phyloP scores from a whole-genome alignment of 2,329 filamentous ascomycete genomes.

The Botryotinia globosa region DNA sequence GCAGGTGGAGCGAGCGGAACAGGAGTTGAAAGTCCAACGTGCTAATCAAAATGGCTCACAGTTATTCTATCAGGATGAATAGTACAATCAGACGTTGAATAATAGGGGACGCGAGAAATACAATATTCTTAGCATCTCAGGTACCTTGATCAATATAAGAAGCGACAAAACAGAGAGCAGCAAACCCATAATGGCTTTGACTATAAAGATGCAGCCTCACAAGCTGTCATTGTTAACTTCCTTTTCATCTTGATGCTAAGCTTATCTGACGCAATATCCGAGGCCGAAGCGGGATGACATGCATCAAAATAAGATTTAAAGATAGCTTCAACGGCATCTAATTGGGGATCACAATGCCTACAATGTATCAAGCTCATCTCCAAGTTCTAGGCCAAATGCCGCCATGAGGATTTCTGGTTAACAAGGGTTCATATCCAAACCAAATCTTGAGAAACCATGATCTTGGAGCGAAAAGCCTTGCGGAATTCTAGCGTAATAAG shows the following conservation, averaged over 20 bases:
- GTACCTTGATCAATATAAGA: background rate
- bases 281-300: background rate
- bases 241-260: background rate
- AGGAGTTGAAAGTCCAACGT: background rate
- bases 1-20: background rate
- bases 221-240: background rate
- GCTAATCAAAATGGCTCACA: background rate
- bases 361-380: background rate
- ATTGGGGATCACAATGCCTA: background rate
- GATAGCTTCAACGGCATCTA: background rate
- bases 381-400: background rate
- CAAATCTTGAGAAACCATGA: background rate
- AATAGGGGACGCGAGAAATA: constrained; percentile 2
- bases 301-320: background rate
- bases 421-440: background rate
- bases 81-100: background rate
- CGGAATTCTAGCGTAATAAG: background rate
- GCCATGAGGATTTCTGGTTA: background rate
- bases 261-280: background rate
- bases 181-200: no score
- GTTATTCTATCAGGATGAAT: background rate
- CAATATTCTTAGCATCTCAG: background rate
- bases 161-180: background rate
- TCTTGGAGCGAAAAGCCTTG: background rate
- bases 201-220: background rate